Percentiles rank a stretch among this genome's conserved stretches.
Evolutionary conservation across 2,329 filamentous ascomycete genomes (phyloP).

Genomic region (Nemania abortiva): DNA sequence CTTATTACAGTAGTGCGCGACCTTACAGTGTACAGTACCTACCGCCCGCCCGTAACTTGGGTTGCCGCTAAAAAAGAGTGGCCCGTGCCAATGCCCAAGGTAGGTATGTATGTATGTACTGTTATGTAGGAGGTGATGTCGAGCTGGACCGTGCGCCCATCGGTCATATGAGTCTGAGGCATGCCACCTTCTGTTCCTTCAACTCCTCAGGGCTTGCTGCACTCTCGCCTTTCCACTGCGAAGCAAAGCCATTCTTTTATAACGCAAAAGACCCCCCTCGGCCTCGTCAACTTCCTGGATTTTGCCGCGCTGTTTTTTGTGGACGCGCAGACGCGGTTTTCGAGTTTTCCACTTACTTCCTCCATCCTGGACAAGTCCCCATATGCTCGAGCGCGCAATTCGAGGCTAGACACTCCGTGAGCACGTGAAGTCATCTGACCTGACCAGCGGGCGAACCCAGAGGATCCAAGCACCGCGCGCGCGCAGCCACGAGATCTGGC

Average conservation of each 20-base stretch:
- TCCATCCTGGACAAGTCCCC: conserved; percentile 43
- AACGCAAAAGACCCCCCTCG: conserved; percentile 38
- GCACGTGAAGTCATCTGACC: conserved; percentile 53
- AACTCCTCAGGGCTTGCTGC: conserved; percentile 45
- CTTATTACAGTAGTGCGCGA: neutral
- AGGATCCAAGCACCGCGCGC: conserved; percentile 47
- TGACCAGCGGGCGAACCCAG: conserved; percentile 46
- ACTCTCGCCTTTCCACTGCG: conserved; percentile 44
- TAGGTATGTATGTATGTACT: too few relatives aligned
- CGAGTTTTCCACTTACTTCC: conserved; percentile 40
- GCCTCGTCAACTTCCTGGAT: conserved; percentile 26
- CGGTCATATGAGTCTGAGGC: conserved; percentile 44
- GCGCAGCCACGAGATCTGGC: conserved; percentile 48
- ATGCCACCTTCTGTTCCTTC: conserved; percentile 49
- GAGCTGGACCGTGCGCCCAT: conserved; percentile 39
- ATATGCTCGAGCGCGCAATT: conserved; percentile 47
- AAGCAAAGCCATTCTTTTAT: conserved; percentile 39
- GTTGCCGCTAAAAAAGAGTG: conserved; percentile 35
- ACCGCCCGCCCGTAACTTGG: neutral
- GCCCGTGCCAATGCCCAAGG: conserved; percentile 32
- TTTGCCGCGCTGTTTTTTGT: conserved; percentile 39
- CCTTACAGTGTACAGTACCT: neutral
- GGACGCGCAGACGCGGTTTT: conserved; percentile 40
- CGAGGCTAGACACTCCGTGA: conserved; percentile 47
- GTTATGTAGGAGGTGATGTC: conserved; percentile 12